Evolutionary conservation across 2,329 filamentous ascomycete species (phyloP), one percentile per base, ranked within the genome.

Genomic region (Neurospora sp.): DNA sequence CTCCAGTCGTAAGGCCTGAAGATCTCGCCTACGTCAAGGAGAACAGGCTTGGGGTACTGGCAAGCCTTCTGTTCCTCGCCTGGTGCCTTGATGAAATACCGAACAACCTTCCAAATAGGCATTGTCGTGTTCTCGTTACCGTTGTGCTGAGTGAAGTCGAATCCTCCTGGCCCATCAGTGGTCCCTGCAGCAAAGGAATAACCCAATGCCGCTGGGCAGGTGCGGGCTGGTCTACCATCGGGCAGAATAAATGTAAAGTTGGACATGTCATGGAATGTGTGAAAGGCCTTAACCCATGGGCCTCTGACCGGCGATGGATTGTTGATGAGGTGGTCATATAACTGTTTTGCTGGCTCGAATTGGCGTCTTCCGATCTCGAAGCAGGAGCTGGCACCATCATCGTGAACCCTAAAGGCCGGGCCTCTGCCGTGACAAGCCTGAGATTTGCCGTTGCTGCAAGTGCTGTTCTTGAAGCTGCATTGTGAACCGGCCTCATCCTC

Each of bases 181-280:
- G 95, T 98, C 11, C 95, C 95, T 0, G 92, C 95, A 0, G 95
- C 95, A 77, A 98, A 98, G 0, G 92, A 94, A 78, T 96, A 97
- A 6, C 95, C 95, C 71, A 98, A 82, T 0, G 93, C 93, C 0
- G 94, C 94, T 3, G 93, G 90, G 75, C 95, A 98, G 0, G 94
- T 97, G 67, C 82, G 84, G 6, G 89, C 91, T 38, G 81, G 81
- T 3, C 87, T 88, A 66, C 92, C 91, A 74, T 97, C 93, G 0
- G 89, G 86, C 1, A 94, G 87, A 3, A 82, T 79, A 77, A 97
- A 97, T 0, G 85, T 85, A 78, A 89, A 96, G 75, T 87, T 87
- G 5, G 89, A 88, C 83, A 97, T 90, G 78, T 97, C 88, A 72
- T 92, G 88, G 78, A 93, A 97, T 15, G 90, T 91, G 79, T 98